Evolutionary conservation across 2,329 filamentous ascomycete genomes (phyloP), one percentile per base, ranked within the genome.

Genomic region (Helminthosporium solani): DNA sequence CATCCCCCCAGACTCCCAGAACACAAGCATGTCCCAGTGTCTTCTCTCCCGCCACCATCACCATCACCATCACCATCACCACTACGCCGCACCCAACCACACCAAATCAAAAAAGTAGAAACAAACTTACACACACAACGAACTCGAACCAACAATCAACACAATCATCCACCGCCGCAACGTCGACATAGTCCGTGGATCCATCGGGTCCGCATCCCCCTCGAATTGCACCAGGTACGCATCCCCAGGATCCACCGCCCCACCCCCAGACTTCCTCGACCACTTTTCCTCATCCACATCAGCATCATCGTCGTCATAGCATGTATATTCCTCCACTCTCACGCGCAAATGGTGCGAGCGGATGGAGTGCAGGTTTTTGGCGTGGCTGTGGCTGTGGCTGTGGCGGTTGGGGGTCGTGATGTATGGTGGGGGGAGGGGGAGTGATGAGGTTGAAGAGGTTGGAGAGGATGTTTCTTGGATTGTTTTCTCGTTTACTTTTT

Each of bases 151-250:
- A n/a, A 90, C 78, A 46, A 96, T 86, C 28, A 83, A 56, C 1
- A 91, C 84, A 50, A 96, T 85, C 23, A 83, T 46, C 92, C 92
- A 96, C 64, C 91, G 91, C 50, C 82, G 80, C n/a, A 71, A 64
- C 15, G 69, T 77, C 14, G 70, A 73, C 74, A 89, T 83, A 65
- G 81, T 89, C 47, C 86, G 82, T 0, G 91, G 91, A 58, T 85
- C 87, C 68, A 82, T 66, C 0, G 87, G 85, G 64, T 96, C 91
- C 38, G 75, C 72, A 47, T 90, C 84, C 4, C 81, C 84, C 31
- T 92, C 86, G 80, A 87, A 96, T 6, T 70, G 70, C 16, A 97
- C 90, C 50, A 89, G 79, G 58, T 82, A 91, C 2, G 73, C 71
- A 42, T 77, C 73, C 35, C 18, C 40, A n/a, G 33, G 12, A 8